These are phyloP conservation scores for Ceratocystis destructans DNA, from an alignment of 2,329 filamentous ascomycete genomes.

Conservation along the genomic window DNA sequence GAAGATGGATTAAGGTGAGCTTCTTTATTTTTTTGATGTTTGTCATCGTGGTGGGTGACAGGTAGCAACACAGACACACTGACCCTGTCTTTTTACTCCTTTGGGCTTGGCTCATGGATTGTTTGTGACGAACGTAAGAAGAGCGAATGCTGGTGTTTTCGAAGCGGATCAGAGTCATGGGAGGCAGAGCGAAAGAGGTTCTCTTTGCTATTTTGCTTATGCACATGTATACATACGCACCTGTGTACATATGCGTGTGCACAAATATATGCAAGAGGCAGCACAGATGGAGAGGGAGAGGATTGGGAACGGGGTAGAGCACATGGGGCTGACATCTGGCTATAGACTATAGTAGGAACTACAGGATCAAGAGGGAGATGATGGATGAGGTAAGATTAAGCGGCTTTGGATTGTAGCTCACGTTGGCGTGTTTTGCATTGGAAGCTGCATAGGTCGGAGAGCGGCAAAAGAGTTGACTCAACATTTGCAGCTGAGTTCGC, in stretches of 20 bases:
- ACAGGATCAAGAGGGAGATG: background rate
- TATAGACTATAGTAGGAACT: background rate
- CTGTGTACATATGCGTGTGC: background rate
- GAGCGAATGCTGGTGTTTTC: background rate
- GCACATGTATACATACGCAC: too few relatives aligned
- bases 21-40: background rate
- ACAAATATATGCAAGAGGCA: background rate
- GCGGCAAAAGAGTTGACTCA: too few relatives aligned
- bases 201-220: background rate
- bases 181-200: background rate
- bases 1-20: background rate
- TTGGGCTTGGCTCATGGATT: background rate
- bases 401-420: background rate
- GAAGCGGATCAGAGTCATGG: background rate
- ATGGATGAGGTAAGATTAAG: constrained; percentile 2
- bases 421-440: background rate
- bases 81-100: constrained; percentile 8
- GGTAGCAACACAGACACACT: constrained; percentile 5
- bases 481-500: background rate
- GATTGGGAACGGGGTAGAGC: background rate
- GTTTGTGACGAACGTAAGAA: background rate
- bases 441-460: background rate
- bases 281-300: background rate
- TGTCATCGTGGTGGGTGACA: background rate
- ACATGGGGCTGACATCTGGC: background rate